phyloP scores from a whole-genome alignment of 2,329 filamentous ascomycete species.

The Epichloe uncinata region DNA sequence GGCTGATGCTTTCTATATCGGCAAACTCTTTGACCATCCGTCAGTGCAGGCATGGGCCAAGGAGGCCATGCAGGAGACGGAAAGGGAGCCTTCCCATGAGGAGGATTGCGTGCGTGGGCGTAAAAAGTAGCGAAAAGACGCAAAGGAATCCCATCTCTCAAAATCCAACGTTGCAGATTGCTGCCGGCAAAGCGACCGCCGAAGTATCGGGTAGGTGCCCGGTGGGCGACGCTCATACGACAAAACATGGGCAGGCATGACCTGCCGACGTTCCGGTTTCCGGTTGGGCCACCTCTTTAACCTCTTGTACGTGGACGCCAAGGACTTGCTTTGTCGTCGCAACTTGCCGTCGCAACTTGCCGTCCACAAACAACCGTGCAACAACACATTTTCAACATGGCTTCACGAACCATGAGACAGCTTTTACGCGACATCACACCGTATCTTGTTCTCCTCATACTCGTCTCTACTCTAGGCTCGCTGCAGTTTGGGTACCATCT shows the following conservation, averaged over 20 bases:
- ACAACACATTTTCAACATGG: conserved; percentile 14
- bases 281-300: neutral
- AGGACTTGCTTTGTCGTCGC: neutral
- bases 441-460: conserved; percentile 65
- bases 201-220: neutral
- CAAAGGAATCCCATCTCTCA: too few relatives aligned
- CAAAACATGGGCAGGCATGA: neutral
- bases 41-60: too few relatives aligned
- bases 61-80: too few relatives aligned
- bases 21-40: too few relatives aligned
- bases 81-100: too few relatives aligned
- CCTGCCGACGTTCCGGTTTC: neutral
- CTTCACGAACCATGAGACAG: conserved; percentile 12
- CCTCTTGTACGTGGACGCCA: too few relatives aligned
- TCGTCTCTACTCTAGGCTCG: conserved; percentile 69
- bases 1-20: too few relatives aligned
- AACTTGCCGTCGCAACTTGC: neutral
- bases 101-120: too few relatives aligned
- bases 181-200: too few relatives aligned
- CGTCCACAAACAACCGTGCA: neutral
- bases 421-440: conserved; percentile 43
- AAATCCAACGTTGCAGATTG: too few relatives aligned
- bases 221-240: too few relatives aligned
- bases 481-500: conserved; percentile 92
- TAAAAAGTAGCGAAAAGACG: too few relatives aligned